phyloP scores from a whole-genome alignment of 2,329 filamentous ascomycete species.

The Xylaria sp. region DNA sequence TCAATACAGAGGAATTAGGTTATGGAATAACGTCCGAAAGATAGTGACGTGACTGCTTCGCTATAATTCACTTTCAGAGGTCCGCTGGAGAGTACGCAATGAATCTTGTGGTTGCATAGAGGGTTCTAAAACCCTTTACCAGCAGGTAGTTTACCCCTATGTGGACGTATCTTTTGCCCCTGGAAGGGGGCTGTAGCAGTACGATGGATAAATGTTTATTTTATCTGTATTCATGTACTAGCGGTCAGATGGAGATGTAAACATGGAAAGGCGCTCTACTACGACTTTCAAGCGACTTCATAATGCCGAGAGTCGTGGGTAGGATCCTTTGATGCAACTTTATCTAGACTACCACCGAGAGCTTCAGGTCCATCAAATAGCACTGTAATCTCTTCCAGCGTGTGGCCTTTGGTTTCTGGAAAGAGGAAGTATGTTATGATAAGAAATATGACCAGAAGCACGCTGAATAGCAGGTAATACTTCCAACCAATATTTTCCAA shows the following conservation, averaged over 20 bases:
- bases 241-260: background rate
- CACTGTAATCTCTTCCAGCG: slow-evolving; percentile 48
- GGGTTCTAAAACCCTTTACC: background rate
- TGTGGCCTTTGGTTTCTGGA: slow-evolving; percentile 47
- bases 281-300: slow-evolving; percentile 5
- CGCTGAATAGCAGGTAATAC: slow-evolving; percentile 56
- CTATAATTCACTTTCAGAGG: background rate
- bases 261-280: background rate
- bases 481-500: slow-evolving; percentile 53
- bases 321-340: background rate
- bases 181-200: background rate
- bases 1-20: background rate
- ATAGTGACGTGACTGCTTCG: background rate
- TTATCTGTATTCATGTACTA: background rate
- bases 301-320: background rate
- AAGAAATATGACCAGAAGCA: slow-evolving; percentile 50
- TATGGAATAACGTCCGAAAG: background rate
- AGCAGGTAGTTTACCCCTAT: background rate
- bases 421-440: slow-evolving; percentile 52
- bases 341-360: background rate
- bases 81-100: background rate
- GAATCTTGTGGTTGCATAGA: background rate
- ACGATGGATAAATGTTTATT: background rate
- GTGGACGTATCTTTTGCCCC: background rate
- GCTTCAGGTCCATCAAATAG: slow-evolving; percentile 41